Conservation (phyloP, 768 basidiomycete genomes). For the Termitomyces sp. region DNA sequence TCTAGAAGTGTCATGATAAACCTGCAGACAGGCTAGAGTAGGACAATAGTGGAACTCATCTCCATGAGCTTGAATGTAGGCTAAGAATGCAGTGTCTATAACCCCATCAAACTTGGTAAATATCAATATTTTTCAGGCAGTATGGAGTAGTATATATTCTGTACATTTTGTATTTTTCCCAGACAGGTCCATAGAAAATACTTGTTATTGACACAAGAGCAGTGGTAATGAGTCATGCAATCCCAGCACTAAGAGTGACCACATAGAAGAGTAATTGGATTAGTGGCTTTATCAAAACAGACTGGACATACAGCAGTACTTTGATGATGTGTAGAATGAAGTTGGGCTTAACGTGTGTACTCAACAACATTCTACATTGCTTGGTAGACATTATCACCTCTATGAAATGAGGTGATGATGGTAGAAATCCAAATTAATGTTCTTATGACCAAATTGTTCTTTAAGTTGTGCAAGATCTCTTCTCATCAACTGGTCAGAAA, state of each 20-base stretch:
- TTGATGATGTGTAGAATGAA: constrained; percentile 9
- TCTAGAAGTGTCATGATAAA: constrained; percentile 53
- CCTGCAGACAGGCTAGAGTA: constrained; percentile 69
- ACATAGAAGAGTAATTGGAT: constrained; percentile 51
- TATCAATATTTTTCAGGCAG: constrained; percentile 45
- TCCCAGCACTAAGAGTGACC: constrained; percentile 64
- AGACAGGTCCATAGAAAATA: constrained; percentile 71
- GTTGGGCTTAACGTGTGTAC: constrained; percentile 21
- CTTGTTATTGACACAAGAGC: constrained; percentile 48
- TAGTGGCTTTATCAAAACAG: constrained; percentile 53
- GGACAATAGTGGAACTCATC: constrained; percentile 71
- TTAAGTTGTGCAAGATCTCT: constrained; percentile 41
- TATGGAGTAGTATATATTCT: constrained; percentile 45
- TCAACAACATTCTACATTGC: constrained; percentile 36
- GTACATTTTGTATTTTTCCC: constrained; percentile 58
- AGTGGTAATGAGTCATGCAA: constrained; percentile 56
- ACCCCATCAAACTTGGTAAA: constrained; percentile 49
- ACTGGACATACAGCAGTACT: constrained; percentile 50
- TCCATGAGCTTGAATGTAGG: constrained; percentile 52
- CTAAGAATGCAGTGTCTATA: constrained; percentile 50
- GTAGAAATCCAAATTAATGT: constrained; percentile 42
- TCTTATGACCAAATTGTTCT: constrained; percentile 48
- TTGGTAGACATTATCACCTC: constrained; percentile 39
- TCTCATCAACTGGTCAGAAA: constrained; percentile 41
- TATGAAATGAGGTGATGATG: constrained; percentile 42